Evolutionary conservation across 73 alveolate species (phyloP).

Genomic region (Tetrahymena thermophila): DNA sequence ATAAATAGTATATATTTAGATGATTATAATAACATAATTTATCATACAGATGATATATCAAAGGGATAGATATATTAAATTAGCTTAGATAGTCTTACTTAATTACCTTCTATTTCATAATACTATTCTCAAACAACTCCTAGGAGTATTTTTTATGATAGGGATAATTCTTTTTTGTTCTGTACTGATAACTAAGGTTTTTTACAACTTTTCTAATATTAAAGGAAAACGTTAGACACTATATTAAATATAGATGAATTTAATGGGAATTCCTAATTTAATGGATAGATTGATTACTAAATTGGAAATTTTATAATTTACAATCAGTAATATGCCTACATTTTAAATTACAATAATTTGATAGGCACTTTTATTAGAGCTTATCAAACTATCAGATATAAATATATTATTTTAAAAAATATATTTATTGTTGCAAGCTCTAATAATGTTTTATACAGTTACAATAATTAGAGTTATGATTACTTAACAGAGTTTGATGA

Average conservation of each 20-base stretch:
- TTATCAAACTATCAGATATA: neutral
- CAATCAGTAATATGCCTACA: neutral
- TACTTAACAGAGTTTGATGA: neutral
- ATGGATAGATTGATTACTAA: neutral
- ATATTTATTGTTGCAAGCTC: neutral
- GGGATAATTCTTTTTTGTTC: neutral
- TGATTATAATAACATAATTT: neutral
- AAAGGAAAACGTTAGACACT: neutral
- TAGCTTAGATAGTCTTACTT: neutral
- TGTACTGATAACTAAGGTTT: neutral
- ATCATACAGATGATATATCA: neutral
- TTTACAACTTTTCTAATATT: neutral
- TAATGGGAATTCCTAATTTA: neutral
- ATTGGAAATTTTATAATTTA: neutral
- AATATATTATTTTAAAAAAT: neutral
- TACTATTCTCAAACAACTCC: neutral
- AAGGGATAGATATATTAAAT: neutral
- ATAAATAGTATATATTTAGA: neutral
- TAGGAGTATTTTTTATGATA: neutral
- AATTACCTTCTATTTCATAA: neutral
- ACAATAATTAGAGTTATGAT: neutral
- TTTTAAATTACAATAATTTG: neutral
- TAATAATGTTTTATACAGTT: neutral
- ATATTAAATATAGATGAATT: neutral
- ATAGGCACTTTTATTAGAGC: neutral